Percentiles rank a stretch among this genome's conserved stretches.
Evolutionary conservation across 139 green algal genomes (phyloP).

Genomic region (Auxenochlorella pyrenoidosa): DNA sequence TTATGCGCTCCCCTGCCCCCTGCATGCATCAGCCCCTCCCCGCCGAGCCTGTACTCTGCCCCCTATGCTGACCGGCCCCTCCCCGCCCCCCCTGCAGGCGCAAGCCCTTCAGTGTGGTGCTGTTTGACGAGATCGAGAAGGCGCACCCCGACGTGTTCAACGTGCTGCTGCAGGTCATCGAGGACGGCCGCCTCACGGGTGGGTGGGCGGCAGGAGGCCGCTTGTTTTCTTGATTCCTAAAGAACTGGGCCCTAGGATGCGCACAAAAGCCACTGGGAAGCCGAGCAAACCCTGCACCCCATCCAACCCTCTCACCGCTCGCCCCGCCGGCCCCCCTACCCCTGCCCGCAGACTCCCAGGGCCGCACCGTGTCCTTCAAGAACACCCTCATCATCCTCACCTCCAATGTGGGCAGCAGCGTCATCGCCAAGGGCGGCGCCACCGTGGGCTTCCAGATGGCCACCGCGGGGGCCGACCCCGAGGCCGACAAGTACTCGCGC

Average conservation of each 20-base stretch:
- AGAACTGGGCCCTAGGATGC: too few relatives aligned
- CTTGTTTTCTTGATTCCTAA: not conserved
- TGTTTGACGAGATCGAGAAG: slow-evolving; percentile 99
- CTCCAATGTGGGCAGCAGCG: slow-evolving; percentile 75
- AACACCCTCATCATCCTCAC: slow-evolving; percentile 86
- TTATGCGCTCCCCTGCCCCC: too few relatives aligned
- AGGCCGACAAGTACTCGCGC: slow-evolving; percentile 56
- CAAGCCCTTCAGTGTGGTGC: slow-evolving; percentile 79
- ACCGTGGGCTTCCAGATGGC: slow-evolving; percentile 76
- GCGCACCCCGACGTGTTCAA: slow-evolving; percentile 99
- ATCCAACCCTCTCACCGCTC: too few relatives aligned
- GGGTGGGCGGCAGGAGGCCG: not conserved
- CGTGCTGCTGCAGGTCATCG: slow-evolving; percentile 96
- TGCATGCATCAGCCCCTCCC: too few relatives aligned
- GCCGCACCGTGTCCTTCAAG: slow-evolving; percentile 82
- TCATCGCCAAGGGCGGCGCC: slow-evolving; percentile 71
- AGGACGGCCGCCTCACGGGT: slow-evolving; percentile 92
- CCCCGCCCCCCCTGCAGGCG: slow-evolving; percentile 36
- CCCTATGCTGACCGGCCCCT: not conserved
- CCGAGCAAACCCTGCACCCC: not conserved
- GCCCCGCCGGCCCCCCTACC: not conserved
- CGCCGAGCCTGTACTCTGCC: not conserved
- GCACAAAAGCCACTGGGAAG: too few relatives aligned
- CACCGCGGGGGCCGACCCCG: slow-evolving; percentile 28
- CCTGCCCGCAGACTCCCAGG: slow-evolving; percentile 44